These are phyloP conservation scores for Cutaneotrichosporon sp. DNA, from an alignment of 1,284 basidiomycete species.

Conservation along the genomic window DNA sequence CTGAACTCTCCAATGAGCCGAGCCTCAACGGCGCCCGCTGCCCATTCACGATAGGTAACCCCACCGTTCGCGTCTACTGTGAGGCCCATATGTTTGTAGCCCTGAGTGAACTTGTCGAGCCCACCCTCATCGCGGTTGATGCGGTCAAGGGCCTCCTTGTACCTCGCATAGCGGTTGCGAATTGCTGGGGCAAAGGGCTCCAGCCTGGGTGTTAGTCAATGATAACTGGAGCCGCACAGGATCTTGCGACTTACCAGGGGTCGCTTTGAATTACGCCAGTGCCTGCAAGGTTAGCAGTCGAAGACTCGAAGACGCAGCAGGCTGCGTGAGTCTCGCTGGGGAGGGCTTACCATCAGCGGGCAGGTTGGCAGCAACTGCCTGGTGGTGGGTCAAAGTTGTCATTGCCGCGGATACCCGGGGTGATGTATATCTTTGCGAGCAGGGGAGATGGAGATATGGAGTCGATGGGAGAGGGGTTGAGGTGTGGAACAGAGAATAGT, in stretches of 20 bases:
- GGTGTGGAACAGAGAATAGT: too few species aligned
- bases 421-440: too few species aligned
- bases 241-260: slow-evolving; percentile 38
- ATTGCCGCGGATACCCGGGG: too few species aligned
- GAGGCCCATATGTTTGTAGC: slow-evolving; percentile 81
- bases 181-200: slow-evolving; percentile 68
- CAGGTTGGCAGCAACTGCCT: too few species aligned
- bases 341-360: too few species aligned
- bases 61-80: slow-evolving; percentile 64
- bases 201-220: slow-evolving; percentile 51
- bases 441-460: too few species aligned
- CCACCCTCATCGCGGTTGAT: slow-evolving; percentile 78
- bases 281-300: slow-evolving; percentile 26
- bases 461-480: too few species aligned
- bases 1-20: slow-evolving; percentile 93
- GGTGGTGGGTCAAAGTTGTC: too few species aligned
- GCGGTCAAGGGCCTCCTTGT: slow-evolving; percentile 65
- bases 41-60: slow-evolving; percentile 90
- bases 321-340: too few species aligned
- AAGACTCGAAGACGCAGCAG: too few species aligned
- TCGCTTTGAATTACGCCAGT: slow-evolving; percentile 42
- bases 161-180: slow-evolving; percentile 64
- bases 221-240: too few species aligned
- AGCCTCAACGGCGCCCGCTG: slow-evolving; percentile 79
- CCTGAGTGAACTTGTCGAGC: slow-evolving; percentile 79